Conservation (phyloP, 73 alveolate genomes). For the Tetrahymena borealis region DNA sequence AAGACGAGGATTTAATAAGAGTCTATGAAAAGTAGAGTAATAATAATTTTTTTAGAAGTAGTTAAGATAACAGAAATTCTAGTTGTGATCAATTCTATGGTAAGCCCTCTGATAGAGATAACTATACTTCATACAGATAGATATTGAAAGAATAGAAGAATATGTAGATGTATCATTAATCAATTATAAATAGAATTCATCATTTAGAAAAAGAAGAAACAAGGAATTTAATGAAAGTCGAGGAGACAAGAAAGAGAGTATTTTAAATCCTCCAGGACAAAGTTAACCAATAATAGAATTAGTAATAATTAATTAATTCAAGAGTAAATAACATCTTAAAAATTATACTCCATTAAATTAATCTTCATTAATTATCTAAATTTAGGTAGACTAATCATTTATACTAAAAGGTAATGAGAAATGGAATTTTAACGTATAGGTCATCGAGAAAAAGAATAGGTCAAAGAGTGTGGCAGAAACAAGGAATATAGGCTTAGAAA, state of each 20-base stretch:
- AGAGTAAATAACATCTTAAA: not conserved
- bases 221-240: not conserved
- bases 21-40: not conserved
- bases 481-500: not conserved
- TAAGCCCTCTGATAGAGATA: not conserved
- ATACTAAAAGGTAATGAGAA: not conserved
- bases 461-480: not conserved
- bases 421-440: not conserved
- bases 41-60: not conserved
- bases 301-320: not conserved
- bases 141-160: not conserved
- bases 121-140: not conserved
- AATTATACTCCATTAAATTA: not conserved
- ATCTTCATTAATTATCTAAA: not conserved
- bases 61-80: not conserved
- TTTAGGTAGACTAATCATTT: not conserved
- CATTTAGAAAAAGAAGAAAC: not conserved
- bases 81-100: not conserved
- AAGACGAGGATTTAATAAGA: not conserved
- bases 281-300: not conserved
- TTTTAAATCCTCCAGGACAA: not conserved
- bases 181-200: not conserved
- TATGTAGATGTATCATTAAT: not conserved
- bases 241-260: not conserved
- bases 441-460: not conserved